phyloP scores from a whole-genome alignment of 1,284 basidiomycete species.

The Termitomyces sp. region DNA sequence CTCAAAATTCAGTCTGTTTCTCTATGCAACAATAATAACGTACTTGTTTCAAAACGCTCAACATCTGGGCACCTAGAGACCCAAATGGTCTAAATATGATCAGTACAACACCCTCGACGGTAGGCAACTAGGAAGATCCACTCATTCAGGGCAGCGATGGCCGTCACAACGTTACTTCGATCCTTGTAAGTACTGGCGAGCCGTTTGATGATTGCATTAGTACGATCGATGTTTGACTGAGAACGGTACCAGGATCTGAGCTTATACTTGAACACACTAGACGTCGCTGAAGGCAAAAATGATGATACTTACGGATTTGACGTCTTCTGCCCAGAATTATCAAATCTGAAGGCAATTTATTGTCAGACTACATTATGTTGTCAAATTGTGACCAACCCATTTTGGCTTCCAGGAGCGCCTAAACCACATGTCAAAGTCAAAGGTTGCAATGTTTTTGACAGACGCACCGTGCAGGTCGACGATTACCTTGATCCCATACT shows the following conservation, averaged over 20 bases:
- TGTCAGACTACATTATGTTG: neutral
- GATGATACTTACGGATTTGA: neutral
- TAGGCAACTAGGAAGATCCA: conserved; percentile 45
- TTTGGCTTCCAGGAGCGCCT: conserved; percentile 1
- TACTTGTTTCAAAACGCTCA: neutral
- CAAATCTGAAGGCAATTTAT: neutral
- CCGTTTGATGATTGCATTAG: conserved; percentile 62
- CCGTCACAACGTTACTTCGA: conserved; percentile 53
- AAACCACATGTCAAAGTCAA: neutral
- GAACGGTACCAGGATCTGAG: conserved; percentile 59
- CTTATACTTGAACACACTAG: neutral
- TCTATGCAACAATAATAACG: neutral
- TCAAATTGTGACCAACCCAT: neutral
- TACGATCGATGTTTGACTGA: conserved; percentile 63
- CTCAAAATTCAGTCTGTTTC: neutral
- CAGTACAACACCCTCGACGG: neutral
- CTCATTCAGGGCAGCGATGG: conserved; percentile 78
- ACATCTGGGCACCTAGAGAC: neutral
- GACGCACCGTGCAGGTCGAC: conserved; percentile 70
- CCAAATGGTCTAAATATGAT: neutral
- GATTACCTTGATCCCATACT: conserved; percentile 76
- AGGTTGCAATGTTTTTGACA: neutral
- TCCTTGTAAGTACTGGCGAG: conserved; percentile 59
- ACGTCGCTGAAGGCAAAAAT: neutral
- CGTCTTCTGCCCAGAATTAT: conserved; percentile 1